These are phyloP conservation scores for Usnea hakonensis DNA, from an alignment of 495 filamentous ascomycete genomes.

Conservation along the genomic window DNA sequence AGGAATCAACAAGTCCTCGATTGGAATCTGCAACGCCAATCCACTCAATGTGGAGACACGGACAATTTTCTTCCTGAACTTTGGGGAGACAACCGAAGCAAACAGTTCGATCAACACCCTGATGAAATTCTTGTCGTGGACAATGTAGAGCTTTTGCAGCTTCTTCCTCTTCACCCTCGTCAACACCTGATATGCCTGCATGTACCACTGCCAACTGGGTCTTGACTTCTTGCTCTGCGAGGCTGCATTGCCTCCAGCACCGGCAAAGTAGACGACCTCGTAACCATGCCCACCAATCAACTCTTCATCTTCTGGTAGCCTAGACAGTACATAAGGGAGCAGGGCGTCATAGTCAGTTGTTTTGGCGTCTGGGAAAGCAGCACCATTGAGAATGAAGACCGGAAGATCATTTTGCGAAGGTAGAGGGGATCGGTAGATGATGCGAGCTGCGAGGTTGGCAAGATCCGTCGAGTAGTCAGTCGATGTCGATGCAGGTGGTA, in stretches of 20 bases:
- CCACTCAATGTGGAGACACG: slow-evolving; percentile 42
- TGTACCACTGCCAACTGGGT: slow-evolving; percentile 50
- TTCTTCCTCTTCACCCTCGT: slow-evolving; percentile 46
- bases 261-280: slow-evolving; percentile 50
- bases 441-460: slow-evolving; percentile 34
- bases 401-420: slow-evolving; percentile 39
- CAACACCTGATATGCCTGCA: slow-evolving; percentile 50
- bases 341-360: slow-evolving; percentile 46
- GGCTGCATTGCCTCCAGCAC: slow-evolving; percentile 34
- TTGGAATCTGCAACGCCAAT: slow-evolving; percentile 41
- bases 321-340: slow-evolving; percentile 48
- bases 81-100: slow-evolving; percentile 48
- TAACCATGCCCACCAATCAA: slow-evolving; percentile 43
- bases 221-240: slow-evolving; percentile 34
- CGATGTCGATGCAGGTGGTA: slow-evolving; percentile 29
- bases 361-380: slow-evolving; percentile 46
- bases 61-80: slow-evolving; percentile 49
- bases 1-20: slow-evolving; percentile 44
- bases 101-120: slow-evolving; percentile 50
- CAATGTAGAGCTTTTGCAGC: slow-evolving; percentile 46
- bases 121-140: slow-evolving; percentile 51
- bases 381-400: slow-evolving; percentile 46
- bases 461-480: slow-evolving; percentile 34
- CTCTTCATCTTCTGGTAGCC: slow-evolving; percentile 48
- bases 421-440: slow-evolving; percentile 45